A percentile compares a stretch with the other conserved stretches of the same genome.
Conservation (phyloP, 257 asterid genomes). For the Nicotiana undulata region DNA sequence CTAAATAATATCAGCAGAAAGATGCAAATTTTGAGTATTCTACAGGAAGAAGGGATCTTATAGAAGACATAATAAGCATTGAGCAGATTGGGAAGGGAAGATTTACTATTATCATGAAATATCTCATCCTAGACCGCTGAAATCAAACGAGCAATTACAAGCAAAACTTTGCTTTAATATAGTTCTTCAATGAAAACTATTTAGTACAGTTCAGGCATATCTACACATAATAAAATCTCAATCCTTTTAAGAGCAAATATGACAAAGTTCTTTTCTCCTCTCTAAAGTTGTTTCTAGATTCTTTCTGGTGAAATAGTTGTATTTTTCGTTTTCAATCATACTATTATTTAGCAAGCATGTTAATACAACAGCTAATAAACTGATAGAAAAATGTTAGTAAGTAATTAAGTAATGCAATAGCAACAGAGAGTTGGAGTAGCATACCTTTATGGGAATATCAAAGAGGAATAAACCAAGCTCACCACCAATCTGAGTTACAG, state of each 20-base stretch:
- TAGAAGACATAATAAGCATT: background rate
- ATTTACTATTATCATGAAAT: background rate
- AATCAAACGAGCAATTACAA: too few species aligned
- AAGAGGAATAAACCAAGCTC: conserved; percentile 43
- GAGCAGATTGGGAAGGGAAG: background rate
- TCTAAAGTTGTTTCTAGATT: background rate
- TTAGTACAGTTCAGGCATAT: background rate
- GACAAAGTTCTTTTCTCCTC: background rate
- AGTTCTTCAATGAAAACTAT: background rate
- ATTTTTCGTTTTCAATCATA: background rate
- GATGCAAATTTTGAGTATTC: background rate
- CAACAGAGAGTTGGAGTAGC: background rate
- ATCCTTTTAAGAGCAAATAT: background rate
- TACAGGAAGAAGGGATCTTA: background rate
- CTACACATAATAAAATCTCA: background rate
- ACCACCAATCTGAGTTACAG: conserved; percentile 54
- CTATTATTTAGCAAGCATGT: background rate
- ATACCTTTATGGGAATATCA: conserved; percentile 68
- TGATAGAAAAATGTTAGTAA: too few species aligned
- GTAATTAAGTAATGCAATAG: background rate
- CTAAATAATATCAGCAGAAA: too few species aligned
- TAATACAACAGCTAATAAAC: background rate
- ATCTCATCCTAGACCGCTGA: background rate
- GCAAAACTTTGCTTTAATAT: background rate
- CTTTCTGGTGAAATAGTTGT: background rate